phyloP scores from a whole-genome alignment of 495 filamentous ascomycete species.

The Cercophora scortea region DNA sequence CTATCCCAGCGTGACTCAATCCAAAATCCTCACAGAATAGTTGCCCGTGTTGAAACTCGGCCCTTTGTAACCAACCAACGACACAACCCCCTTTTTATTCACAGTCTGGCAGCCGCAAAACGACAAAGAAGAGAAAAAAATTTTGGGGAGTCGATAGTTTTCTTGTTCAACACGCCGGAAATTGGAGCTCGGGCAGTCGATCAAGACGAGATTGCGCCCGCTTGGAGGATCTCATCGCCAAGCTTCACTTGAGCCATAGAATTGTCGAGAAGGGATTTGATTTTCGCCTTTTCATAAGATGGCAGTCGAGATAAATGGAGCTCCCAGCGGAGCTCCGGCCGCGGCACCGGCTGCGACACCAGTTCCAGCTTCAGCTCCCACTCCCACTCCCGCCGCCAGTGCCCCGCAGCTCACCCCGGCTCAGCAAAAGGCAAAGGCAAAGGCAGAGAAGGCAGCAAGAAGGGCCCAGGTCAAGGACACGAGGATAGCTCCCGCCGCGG shows the following conservation, averaged over 20 bases:
- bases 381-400: conserved; percentile 3
- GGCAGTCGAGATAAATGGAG: conserved; percentile 16
- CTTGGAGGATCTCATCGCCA: background rate
- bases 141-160: no score
- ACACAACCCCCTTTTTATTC: background rate
- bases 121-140: no score
- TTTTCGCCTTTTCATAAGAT: conserved; percentile 6
- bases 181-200: no score
- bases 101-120: background rate
- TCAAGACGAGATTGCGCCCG: background rate
- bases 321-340: conserved; percentile 5
- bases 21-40: background rate
- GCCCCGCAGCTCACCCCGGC: conserved; percentile 48
- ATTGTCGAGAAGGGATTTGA: background rate
- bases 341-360: background rate
- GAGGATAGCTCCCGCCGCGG: conserved; percentile 20
- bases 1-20: conserved; percentile 1
- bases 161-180: no score
- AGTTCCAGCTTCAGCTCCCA: background rate
- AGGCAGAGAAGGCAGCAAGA: conserved; percentile 70
- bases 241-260: background rate
- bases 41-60: no score
- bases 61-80: background rate
- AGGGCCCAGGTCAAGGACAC: conserved; percentile 55
- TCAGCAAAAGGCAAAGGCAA: conserved; percentile 68